Conservation (phyloP, 2,329 filamentous ascomycete species). For the Exophiala dermatitidis region DNA sequence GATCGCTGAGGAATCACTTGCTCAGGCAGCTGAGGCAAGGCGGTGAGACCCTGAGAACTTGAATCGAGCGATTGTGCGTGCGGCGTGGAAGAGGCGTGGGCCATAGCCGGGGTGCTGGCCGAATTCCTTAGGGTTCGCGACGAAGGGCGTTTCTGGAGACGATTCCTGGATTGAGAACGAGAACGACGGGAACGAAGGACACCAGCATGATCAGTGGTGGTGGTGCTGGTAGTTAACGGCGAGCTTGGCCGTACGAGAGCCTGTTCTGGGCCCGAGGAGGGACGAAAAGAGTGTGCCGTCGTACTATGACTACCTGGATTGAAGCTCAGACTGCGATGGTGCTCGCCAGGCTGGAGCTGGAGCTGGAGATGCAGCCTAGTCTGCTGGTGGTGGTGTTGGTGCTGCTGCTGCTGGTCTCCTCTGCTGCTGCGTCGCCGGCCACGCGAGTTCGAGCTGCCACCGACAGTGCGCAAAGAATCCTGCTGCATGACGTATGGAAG, state of each 20-base stretch:
- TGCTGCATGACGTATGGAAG: too few relatives aligned
- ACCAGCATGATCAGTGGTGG: slow-evolving; percentile 1
- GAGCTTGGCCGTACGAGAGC: too few relatives aligned
- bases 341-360: not conserved
- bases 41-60: slow-evolving; percentile 1
- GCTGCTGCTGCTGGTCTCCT: not conserved
- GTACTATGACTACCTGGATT: too few relatives aligned
- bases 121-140: slow-evolving; percentile 4
- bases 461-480: too few relatives aligned
- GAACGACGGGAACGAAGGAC: not conserved
- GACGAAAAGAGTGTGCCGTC: too few relatives aligned
- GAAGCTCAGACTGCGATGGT: not conserved
- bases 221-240: not conserved
- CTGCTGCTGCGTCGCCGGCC: not conserved
- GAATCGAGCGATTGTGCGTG: slow-evolving; percentile 1
- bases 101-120: slow-evolving; percentile 5
- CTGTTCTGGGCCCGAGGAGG: too few relatives aligned
- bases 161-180: slow-evolving; percentile 13
- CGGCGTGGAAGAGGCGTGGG: not conserved
- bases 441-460: too few relatives aligned
- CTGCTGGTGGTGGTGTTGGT: too few relatives aligned
- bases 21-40: slow-evolving; percentile 11
- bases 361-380: too few relatives aligned
- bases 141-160: slow-evolving; percentile 10
- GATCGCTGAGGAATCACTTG: slow-evolving; percentile 10